These are phyloP conservation scores for Jaenimonas drosophilae DNA, from an alignment of 208 protist species.

Conservation along the genomic window DNA sequence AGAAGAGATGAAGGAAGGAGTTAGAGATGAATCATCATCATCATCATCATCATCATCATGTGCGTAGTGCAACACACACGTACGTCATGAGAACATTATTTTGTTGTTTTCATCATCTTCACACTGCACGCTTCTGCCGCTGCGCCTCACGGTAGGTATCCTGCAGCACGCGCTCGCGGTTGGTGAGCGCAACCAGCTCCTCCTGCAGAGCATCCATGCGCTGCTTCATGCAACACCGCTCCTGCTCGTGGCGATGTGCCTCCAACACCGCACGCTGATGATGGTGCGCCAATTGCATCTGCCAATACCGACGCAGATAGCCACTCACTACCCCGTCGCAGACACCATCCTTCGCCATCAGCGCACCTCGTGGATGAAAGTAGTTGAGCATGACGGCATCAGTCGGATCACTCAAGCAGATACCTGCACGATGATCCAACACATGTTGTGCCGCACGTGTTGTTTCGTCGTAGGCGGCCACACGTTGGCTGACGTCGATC, in stretches of 20 bases:
- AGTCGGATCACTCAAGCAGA: too few relatives aligned
- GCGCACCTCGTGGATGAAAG: too few relatives aligned
- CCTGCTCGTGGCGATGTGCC: slow-evolving; percentile 4
- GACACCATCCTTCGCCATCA: too few relatives aligned
- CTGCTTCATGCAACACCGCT: slow-evolving; percentile 13
- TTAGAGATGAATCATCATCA: neutral
- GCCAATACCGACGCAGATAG: slow-evolving; percentile 14
- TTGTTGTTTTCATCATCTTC: neutral
- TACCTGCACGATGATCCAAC: too few relatives aligned
- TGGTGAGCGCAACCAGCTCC: slow-evolving; percentile 5
- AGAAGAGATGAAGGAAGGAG: neutral
- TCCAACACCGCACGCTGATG: slow-evolving; percentile 14
- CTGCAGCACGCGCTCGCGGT: slow-evolving; percentile 16
- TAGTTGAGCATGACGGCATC: too few relatives aligned
- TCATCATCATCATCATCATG: neutral
- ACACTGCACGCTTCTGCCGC: neutral
- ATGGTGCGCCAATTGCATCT: slow-evolving; percentile 2
- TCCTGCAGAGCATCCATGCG: slow-evolving; percentile 11
- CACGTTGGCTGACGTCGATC: too few relatives aligned
- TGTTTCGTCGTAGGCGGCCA: too few relatives aligned
- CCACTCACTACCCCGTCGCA: slow-evolving; percentile 1
- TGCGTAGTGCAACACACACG: too few relatives aligned
- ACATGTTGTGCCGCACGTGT: too few relatives aligned
- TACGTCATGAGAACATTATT: too few relatives aligned
- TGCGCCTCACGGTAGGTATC: slow-evolving; percentile 13